A percentile compares a stretch with the other conserved stretches of the same genome.
These are phyloP conservation scores for Rhodotorula paludigena DNA, from an alignment of 768 basidiomycete species.

Conservation along the genomic window DNA sequence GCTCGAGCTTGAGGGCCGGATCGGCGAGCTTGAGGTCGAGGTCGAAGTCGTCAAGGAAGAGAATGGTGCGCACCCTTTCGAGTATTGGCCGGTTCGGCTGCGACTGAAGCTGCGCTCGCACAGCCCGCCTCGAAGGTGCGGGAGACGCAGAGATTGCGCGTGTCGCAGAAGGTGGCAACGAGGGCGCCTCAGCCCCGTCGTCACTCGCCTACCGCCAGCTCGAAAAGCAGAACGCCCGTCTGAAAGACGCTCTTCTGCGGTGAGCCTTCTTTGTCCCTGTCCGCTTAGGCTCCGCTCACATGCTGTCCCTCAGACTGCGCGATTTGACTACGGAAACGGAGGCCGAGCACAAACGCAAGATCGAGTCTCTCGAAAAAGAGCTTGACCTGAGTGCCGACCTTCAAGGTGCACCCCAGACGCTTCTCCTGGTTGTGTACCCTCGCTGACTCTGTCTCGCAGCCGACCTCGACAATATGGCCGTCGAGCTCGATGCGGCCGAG, in stretches of 20 bases:
- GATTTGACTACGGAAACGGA: constrained; percentile 86
- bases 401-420: constrained; percentile 52
- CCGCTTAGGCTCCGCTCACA: not conserved
- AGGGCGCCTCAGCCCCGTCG: constrained; percentile 40
- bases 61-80: constrained; percentile 4
- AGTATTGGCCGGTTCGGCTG: too few species aligned
- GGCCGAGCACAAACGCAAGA: constrained; percentile 69
- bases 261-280: constrained; percentile 45
- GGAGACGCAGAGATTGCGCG: constrained; percentile 35
- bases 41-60: constrained; percentile 31
- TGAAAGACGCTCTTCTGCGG: constrained; percentile 90
- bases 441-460: constrained; percentile 11
- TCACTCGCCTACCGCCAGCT: constrained; percentile 63
- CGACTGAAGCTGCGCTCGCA: too few species aligned
- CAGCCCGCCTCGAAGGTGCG: constrained; percentile 35
- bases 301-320: constrained; percentile 57
- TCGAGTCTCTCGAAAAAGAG: constrained; percentile 86
- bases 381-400: constrained; percentile 70
- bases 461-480: constrained; percentile 60
- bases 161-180: constrained; percentile 38
- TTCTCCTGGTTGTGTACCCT: too few species aligned
- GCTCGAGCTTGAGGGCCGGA: constrained; percentile 14
- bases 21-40: constrained; percentile 27
- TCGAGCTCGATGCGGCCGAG: constrained; percentile 81
- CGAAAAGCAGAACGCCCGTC: constrained; percentile 90